phyloP scores from a whole-genome alignment of 441 rosid genomes.

The Dalechampia spathulata region DNA sequence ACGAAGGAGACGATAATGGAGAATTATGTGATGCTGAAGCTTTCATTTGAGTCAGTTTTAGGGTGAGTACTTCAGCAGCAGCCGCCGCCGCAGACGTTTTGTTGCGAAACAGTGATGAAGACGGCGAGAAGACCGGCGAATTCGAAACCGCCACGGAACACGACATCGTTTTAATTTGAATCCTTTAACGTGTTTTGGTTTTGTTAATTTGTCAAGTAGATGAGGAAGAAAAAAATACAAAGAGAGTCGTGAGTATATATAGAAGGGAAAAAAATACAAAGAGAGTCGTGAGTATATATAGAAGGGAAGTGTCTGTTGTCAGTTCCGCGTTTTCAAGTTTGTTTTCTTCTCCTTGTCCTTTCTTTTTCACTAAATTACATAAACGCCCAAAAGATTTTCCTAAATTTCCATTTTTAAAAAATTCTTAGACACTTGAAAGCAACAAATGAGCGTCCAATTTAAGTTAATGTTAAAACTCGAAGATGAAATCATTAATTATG shows the following conservation, averaged over 20 bases:
- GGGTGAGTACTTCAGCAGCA: constrained; percentile 32
- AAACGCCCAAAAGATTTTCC: no score
- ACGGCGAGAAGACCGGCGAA: constrained; percentile 78
- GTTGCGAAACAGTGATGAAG: constrained; percentile 59
- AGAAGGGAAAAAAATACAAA: no score
- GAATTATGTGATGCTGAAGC: constrained; percentile 27
- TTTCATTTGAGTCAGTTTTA: constrained; percentile 41
- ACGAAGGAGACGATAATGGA: constrained; percentile 28
- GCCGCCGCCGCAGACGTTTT: constrained; percentile 25
- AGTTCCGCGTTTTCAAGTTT: not conserved
- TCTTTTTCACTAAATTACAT: not conserved
- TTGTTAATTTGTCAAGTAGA: no score
- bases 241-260: no score
- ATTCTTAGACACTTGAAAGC: no score
- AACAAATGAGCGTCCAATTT: no score
- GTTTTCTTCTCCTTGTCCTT: not conserved
- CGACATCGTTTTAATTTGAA: constrained; percentile 34
- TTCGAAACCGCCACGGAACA: constrained; percentile 62
- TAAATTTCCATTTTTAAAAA: no score
- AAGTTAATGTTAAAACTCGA: no score
- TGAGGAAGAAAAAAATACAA: no score
- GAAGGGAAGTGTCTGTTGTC: not conserved
- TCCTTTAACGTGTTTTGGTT: no score
- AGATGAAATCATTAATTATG: no score
- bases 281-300: no score